These are phyloP conservation scores for Fusarium sp. DNA, from an alignment of 2,329 filamentous ascomycete species.

Conservation along the genomic window DNA sequence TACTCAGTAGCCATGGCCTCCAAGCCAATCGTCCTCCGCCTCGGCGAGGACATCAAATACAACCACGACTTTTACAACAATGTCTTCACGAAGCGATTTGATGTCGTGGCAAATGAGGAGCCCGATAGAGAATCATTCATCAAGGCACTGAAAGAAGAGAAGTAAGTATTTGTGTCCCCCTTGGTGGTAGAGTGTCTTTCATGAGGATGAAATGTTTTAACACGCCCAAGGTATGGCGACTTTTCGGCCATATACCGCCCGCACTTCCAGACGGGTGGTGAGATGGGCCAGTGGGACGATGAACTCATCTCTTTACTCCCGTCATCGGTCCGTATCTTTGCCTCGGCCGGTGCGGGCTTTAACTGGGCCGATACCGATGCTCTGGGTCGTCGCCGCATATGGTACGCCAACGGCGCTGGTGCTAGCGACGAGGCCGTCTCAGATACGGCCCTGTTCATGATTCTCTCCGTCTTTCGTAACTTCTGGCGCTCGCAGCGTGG, in stretches of 20 bases:
- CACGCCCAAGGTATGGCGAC: conserved; percentile 31
- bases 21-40: conserved; percentile 33
- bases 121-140: conserved; percentile 52
- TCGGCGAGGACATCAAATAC: conserved; percentile 59
- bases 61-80: conserved; percentile 54
- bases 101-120: conserved; percentile 51
- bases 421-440: conserved; percentile 56
- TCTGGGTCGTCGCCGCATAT: conserved; percentile 52
- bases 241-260: conserved; percentile 61
- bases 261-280: conserved; percentile 68
- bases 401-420: conserved; percentile 55
- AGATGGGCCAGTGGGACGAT: conserved; percentile 69
- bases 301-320: conserved; percentile 65
- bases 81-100: conserved; percentile 52
- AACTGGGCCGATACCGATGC: conserved; percentile 68
- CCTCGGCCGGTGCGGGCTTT: conserved; percentile 68
- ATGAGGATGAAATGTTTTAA: no score
- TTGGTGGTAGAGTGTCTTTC: no score
- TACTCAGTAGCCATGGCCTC: conserved; percentile 6
- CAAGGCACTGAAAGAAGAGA: conserved; percentile 51
- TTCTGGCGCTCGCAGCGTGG: conserved; percentile 54
- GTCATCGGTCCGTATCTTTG: conserved; percentile 63
- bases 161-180: conserved; percentile 5
- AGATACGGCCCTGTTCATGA: conserved; percentile 54
- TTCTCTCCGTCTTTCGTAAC: conserved; percentile 59